Conservation (phyloP, 306 rosid genomes). For the Ammopiptanthus mongolicus region DNA sequence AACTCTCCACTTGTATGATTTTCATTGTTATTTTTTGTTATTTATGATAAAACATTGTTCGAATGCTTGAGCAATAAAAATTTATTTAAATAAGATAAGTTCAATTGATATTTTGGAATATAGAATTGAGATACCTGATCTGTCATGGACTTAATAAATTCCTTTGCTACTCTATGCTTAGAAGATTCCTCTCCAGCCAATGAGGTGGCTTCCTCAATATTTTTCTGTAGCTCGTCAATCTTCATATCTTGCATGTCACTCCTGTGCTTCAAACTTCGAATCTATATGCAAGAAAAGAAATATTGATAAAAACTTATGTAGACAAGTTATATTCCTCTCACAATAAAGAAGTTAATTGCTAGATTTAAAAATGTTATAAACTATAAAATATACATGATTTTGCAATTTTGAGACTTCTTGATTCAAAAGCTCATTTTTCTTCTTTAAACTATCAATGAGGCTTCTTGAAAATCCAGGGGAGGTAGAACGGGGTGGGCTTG, state of each 20-base stretch:
- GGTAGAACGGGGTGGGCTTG: constrained; percentile 72
- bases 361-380: constrained; percentile 5
- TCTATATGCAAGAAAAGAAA: constrained; percentile 41
- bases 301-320: constrained; percentile 12
- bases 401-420: constrained; percentile 71
- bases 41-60: background rate
- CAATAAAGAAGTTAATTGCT: background rate
- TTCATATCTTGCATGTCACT: constrained; percentile 53
- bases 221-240: constrained; percentile 50
- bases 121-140: constrained; percentile 54
- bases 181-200: constrained; percentile 55
- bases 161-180: constrained; percentile 45
- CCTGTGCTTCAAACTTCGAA: constrained; percentile 54
- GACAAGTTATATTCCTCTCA: background rate
- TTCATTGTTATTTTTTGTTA: background rate
- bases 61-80: background rate
- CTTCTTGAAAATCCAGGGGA: constrained; percentile 78
- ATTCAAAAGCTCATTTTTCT: constrained; percentile 54
- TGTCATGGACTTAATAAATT: constrained; percentile 51
- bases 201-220: constrained; percentile 38
- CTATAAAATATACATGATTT: constrained; percentile 46
- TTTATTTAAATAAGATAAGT: background rate
- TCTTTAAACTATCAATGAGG: constrained; percentile 73
- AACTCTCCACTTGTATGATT: background rate
- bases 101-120: background rate